These are phyloP conservation scores for Solanum hybrid DNA, from an alignment of 305 asterid genomes.

Conservation along the genomic window DNA sequence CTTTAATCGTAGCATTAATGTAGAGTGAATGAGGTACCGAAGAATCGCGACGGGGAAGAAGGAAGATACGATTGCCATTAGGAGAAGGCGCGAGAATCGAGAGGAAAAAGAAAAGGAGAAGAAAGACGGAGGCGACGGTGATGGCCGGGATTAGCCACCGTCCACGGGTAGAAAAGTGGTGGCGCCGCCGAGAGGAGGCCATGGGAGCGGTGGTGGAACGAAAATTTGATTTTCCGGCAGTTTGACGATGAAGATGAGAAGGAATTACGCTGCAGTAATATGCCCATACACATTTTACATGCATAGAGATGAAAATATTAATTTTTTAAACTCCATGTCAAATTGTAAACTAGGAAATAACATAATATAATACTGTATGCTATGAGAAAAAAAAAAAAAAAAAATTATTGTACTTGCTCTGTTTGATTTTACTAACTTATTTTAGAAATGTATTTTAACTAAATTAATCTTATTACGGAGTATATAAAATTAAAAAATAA, in stretches of 20 bases:
- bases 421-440: too few relatives aligned
- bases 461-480: too few relatives aligned
- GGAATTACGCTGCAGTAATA: not conserved
- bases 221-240: not conserved
- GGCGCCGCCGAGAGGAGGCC: constrained; percentile 74
- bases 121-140: constrained; percentile 40
- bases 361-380: too few relatives aligned
- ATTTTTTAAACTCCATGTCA: too few relatives aligned
- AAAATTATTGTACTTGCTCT: too few relatives aligned
- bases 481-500: too few relatives aligned
- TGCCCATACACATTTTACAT: not conserved
- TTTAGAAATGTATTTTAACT: too few relatives aligned
- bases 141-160: constrained; percentile 41
- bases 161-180: constrained; percentile 36
- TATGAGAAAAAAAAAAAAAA: too few relatives aligned
- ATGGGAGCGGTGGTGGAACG: constrained; percentile 21
- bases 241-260: not conserved
- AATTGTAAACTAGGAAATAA: too few relatives aligned
- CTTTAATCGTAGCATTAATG: not conserved
- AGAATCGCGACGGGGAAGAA: constrained; percentile 2
- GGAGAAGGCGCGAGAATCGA: constrained; percentile 70
- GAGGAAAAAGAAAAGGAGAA: constrained; percentile 45
- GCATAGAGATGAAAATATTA: not conserved
- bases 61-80: constrained; percentile 32
- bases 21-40: constrained; percentile 10